A percentile compares a stretch with the other conserved stretches of the same genome.
These are phyloP conservation scores for Eimeria necatrix DNA, from an alignment of 169 alveolate genomes.

Conservation along the genomic window DNA sequence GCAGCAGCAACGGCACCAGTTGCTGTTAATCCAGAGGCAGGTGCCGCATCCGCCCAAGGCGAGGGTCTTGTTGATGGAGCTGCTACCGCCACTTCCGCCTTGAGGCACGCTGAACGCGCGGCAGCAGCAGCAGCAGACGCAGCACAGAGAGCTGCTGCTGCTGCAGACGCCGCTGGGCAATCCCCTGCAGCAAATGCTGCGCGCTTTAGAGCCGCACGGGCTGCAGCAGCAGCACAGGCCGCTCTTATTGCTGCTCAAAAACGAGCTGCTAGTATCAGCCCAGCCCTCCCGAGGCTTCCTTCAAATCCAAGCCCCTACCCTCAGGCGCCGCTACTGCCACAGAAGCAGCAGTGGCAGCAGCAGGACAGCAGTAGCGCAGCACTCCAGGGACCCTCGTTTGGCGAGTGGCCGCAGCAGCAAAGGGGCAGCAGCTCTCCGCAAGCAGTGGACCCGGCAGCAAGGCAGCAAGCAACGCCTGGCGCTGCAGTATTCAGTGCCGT, in stretches of 20 bases:
- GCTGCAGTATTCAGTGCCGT: background rate
- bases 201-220: conserved; percentile 27
- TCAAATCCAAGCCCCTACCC: background rate
- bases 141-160: conserved; percentile 75
- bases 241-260: conserved; percentile 43
- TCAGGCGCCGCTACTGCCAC: conserved; percentile 10
- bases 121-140: conserved; percentile 79
- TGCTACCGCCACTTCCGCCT: conserved; percentile 67
- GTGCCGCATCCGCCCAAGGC: background rate
- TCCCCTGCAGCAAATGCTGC: conserved; percentile 66
- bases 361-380: background rate
- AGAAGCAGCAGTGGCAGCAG: background rate
- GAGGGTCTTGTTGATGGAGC: background rate
- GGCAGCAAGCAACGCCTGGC: background rate
- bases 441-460: background rate
- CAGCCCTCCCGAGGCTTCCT: background rate
- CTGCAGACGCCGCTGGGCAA: conserved; percentile 67
- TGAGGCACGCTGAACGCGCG: conserved; percentile 65
- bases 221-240: conserved; percentile 64
- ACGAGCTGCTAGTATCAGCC: conserved; percentile 49
- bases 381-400: background rate
- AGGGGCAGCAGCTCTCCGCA: background rate
- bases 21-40: background rate
- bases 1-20: conserved; percentile 30
- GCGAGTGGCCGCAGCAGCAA: background rate